Evolutionary conservation across 306 rosid genomes (phyloP).

Genomic region (Castanea crenata): DNA sequence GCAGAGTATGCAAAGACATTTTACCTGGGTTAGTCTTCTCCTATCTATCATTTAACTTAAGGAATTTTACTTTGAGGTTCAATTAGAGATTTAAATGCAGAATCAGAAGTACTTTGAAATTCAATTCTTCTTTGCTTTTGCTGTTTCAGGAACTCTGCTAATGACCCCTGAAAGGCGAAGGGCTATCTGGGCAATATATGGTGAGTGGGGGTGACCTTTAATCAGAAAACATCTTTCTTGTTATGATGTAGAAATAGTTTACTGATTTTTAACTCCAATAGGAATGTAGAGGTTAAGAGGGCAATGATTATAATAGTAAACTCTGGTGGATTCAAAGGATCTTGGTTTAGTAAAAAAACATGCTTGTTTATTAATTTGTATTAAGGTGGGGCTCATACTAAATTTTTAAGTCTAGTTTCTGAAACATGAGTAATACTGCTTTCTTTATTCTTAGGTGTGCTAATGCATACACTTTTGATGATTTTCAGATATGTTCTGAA

Average conservation of each 20-base stretch:
- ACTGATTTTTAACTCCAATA: neutral
- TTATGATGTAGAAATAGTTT: neutral
- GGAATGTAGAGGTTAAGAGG: neutral
- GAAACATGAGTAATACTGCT: neutral
- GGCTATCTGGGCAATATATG: constrained; percentile 93
- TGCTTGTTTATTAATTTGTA: too few species aligned
- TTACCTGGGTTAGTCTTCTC: constrained; percentile 60
- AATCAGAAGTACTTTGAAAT: constrained; percentile 3
- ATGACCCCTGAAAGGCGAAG: constrained; percentile 81
- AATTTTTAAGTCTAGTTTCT: neutral
- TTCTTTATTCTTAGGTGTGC: neutral
- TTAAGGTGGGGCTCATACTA: neutral
- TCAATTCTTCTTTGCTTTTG: constrained; percentile 19
- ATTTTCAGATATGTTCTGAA: neutral
- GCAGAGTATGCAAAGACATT: constrained; percentile 64
- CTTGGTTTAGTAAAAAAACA: neutral
- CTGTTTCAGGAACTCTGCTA: constrained; percentile 64
- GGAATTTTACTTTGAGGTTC: constrained; percentile 27
- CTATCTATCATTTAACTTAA: constrained; percentile 35
- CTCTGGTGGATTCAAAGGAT: neutral
- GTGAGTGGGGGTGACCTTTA: constrained; percentile 42
- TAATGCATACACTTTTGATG: neutral
- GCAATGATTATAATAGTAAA: constrained; percentile 1
- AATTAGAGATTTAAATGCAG: constrained; percentile 8
- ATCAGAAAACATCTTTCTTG: constrained; percentile 7